Evolutionary conservation across 345 rosid genomes (phyloP).

Genomic region (Salix viminalis): DNA sequence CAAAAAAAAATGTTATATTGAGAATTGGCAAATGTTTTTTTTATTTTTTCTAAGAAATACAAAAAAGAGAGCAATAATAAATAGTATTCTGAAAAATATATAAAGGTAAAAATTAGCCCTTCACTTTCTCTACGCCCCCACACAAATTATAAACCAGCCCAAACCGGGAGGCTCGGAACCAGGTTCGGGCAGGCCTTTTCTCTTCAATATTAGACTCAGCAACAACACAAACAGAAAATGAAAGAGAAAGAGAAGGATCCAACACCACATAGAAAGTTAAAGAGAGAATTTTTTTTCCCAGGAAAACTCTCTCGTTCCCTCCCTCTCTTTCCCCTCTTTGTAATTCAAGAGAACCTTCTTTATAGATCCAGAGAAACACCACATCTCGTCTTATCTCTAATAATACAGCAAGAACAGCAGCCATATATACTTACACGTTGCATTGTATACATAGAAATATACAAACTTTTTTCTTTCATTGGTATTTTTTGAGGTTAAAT

Average conservation of each 20-base stretch:
- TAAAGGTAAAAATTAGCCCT: constrained; percentile 33
- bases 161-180: constrained; percentile 56
- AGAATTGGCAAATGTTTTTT: not conserved
- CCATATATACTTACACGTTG: not conserved
- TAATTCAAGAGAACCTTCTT: not conserved
- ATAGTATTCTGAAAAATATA: not conserved
- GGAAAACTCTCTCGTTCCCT: constrained; percentile 2
- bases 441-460: not conserved
- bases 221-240: not conserved
- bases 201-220: constrained; percentile 29
- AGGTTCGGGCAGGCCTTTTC: constrained; percentile 44
- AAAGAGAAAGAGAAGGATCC: constrained; percentile 6
- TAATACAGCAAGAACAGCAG: not conserved
- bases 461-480: not conserved
- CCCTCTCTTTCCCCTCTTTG: constrained; percentile 17
- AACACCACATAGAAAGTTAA: constrained; percentile 33
- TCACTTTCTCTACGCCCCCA: constrained; percentile 12
- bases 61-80: not conserved
- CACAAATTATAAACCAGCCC: constrained; percentile 26
- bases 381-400: not conserved
- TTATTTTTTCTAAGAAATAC: not conserved
- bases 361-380: not conserved
- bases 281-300: constrained; percentile 22
- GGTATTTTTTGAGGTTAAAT: constrained; percentile 11
- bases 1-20: not conserved